Evolutionary conservation across 805 yeast genomes (phyloP).

Genomic region (Lipomyces orientalis): DNA sequence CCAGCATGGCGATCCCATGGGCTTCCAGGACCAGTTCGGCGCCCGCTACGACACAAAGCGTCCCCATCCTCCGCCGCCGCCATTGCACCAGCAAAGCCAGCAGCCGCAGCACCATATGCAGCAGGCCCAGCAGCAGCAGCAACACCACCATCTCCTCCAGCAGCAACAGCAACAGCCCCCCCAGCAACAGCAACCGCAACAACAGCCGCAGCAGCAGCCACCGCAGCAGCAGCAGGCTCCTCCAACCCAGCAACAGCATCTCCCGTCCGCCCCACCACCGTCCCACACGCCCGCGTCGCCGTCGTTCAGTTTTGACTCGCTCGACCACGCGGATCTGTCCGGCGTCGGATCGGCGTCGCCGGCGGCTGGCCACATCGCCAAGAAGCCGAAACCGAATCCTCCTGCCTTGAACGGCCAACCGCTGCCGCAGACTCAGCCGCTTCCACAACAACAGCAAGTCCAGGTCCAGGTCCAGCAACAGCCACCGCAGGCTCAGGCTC

Average conservation of each 20-base stretch:
- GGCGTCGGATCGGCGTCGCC: slow-evolving; percentile 20
- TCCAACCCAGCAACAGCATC: neutral
- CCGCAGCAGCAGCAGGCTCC: slow-evolving; percentile 3
- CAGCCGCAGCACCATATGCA: slow-evolving; percentile 12
- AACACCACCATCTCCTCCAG: neutral
- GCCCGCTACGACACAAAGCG: slow-evolving; percentile 7
- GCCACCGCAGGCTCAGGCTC: slow-evolving; percentile 13
- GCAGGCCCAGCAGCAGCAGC: slow-evolving; percentile 5
- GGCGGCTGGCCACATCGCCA: slow-evolving; percentile 19
- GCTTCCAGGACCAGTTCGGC: slow-evolving; percentile 6
- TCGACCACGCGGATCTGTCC: slow-evolving; percentile 28
- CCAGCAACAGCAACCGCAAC: slow-evolving; percentile 7
- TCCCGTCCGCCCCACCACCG: neutral
- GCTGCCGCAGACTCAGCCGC: slow-evolving; percentile 1
- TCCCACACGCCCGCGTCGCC: slow-evolving; percentile 13
- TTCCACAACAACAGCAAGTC: slow-evolving; percentile 6
- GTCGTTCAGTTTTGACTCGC: slow-evolving; percentile 23
- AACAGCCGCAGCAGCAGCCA: neutral
- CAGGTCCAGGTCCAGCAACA: neutral
- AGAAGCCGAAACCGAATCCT: slow-evolving; percentile 29
- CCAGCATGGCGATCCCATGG: neutral
- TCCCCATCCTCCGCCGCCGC: slow-evolving; percentile 9
- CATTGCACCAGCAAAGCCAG: slow-evolving; percentile 6
- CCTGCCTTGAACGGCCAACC: slow-evolving; percentile 5
- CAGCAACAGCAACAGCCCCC: slow-evolving; percentile 2